Evolutionary conservation across 2,329 filamentous ascomycete genomes (phyloP), one percentile per base, ranked within the genome.

Genomic region (Plectosphaerella cucumerina): DNA sequence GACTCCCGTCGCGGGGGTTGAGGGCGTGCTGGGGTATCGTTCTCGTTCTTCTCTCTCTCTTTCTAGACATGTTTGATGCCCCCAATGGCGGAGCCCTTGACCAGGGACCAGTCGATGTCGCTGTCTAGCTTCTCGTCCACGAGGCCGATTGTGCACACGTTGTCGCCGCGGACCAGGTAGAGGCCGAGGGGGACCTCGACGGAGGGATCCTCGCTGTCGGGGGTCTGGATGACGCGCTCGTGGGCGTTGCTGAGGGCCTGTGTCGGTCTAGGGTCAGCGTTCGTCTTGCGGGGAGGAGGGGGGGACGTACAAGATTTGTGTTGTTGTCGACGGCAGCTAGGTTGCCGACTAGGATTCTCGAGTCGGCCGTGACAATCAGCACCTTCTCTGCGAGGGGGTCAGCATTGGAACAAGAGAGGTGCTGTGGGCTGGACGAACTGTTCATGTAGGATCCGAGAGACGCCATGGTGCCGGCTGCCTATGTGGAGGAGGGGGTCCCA

Each of bases 111-210:
- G 72, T 97, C 86, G 65, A 99, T 97, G 61, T 87, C 91, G 37
- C 78, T 81, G 71, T 99, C 94, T 53, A 97, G 75, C 60, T 88
- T 81, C 70, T 96, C 92, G 67, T 99, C 91, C 31, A 99, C 86
- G 51, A 95, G 75, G 2, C 94, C 94, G 52, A 94, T 89, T 15
- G 95, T 79, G 55, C 91, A 92, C 45, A 99, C 93, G 64, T 95
- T 97, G 67, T 99, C 94, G 48, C 94, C 94, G 53, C 94, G 82
- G 51, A 99, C 89, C 52, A 99, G 80, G 67, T 97, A 97, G 6
- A 97, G 73, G 2, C 94, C 94, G 55, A 97, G 83, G 5, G 87
- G 84, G 17, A 94, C 85, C 65, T 94, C 84, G 52, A 85, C 82
- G 42, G 88, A 95, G 1, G 86, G 82, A 60, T 96, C 90, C 39